These are phyloP conservation scores for Terfezia boudieri DNA, from an alignment of 495 filamentous ascomycete genomes.

Conservation along the genomic window DNA sequence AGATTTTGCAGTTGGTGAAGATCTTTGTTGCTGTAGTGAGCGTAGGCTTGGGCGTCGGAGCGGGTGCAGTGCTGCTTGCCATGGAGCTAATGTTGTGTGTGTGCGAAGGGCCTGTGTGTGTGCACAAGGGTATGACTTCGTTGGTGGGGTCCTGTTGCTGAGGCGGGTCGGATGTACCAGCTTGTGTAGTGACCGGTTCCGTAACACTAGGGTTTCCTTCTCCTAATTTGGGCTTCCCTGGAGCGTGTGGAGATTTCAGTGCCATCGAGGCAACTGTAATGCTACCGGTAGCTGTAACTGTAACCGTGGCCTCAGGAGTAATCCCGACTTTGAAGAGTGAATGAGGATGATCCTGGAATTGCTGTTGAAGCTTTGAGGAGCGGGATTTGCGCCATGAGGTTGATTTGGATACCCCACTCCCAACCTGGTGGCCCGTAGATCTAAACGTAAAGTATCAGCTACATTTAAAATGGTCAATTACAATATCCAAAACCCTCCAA, in stretches of 20 bases:
- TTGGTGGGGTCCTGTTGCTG: no score
- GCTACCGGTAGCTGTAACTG: no score
- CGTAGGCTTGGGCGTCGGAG: neutral
- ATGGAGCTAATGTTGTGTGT: no score
- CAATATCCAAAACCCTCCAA: no score
- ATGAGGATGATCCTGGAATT: conserved; percentile 7
- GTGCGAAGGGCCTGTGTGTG: no score
- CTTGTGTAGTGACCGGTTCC: conserved; percentile 8
- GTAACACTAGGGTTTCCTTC: neutral
- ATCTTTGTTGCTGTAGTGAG: neutral
- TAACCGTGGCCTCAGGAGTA: no score
- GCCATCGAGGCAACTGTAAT: no score
- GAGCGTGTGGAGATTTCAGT: no score
- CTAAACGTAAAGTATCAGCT: neutral
- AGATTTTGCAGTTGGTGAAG: conserved; percentile 27
- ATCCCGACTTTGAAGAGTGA: neutral
- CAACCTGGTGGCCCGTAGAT: conserved; percentile 17
- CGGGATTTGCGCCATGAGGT: conserved; percentile 9
- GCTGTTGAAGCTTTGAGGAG: conserved; percentile 10
- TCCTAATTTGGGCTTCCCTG: no score
- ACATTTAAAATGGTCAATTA: no score
- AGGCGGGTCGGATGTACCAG: conserved; percentile 3
- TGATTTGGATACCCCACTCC: conserved; percentile 10
- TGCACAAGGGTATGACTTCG: no score
- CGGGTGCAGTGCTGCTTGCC: no score